Evolutionary conservation across 1,284 basidiomycete species (phyloP), one percentile per base, ranked within the genome.

Genomic region (Mixia osmundae): DNA sequence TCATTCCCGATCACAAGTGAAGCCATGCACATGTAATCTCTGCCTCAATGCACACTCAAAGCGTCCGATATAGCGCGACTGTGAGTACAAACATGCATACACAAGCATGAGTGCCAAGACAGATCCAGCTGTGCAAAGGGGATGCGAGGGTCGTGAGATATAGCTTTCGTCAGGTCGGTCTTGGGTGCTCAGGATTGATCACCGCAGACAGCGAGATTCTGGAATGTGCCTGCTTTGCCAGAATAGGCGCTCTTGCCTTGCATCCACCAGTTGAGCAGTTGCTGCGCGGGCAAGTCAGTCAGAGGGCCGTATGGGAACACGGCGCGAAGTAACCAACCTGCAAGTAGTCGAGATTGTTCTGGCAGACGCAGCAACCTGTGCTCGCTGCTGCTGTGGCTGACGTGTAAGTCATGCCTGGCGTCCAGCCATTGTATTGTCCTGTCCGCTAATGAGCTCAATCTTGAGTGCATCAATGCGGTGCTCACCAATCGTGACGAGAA

Each of bases 331-430:
- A 23, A 20, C 19, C 22, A 7, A 33, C 32, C 19, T 10, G 6
- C 34, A 18, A 15, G 24, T 6, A 8, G 10, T 15, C 25, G 7
- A 20, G 5, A 21, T 45, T 77, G 48, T 74, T 72, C 60, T 80
- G 76, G 56, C 72, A 73, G 19, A 50, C 56, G 59, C 78, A 83
- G 59, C 71, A 72, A 19, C 49, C 36, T 0, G 58, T 51, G 25
- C 57, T 37, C 7, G 57, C 60, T 27, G 71, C 69, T 33, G 67
- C 66, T 31, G 71, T 76, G 10, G 76, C 48, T 1, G 0, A 3
- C 5, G 15, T 10, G 36, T 58, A 57, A 18, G 73, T 77, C 61
- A 82, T 57, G 15, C 67, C 67, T 5, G 38, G 36, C 15, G 43
- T 47, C 77, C 77, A 83, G 29, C 79, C 76, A 27, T n/a, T n/a